Evolutionary conservation across 208 protist species (phyloP), one percentile per base, ranked within the genome.

Genomic region (Leishmania amazonensis): DNA sequence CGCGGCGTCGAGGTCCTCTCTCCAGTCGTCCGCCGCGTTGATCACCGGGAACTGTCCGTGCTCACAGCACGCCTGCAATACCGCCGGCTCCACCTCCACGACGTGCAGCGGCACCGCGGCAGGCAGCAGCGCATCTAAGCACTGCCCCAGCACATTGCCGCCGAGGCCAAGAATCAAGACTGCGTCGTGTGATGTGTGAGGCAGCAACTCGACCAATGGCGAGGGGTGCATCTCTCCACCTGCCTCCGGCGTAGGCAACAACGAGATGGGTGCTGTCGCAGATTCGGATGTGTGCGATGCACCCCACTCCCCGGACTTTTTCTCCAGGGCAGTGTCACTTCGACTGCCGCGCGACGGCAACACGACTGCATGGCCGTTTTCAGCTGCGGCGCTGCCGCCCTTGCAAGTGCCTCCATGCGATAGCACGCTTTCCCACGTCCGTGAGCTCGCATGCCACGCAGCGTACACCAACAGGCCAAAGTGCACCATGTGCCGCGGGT

Each of bases 141-240:
- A 97, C 67, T 83, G 84, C n/a, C 91, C 94, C 81, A 97, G 78
- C 24, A 94, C 94, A 78, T 97, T 97, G 24, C 91, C 94, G 19
- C 94, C 94, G 2, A 97, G 86, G 0, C 94, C 94, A 21, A 97
- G 81, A 47, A 97, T 76, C 35, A 97, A 85, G n/a, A 97, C 88
- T 0, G 85, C 84, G 42, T 88, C 85, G 17, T 84, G 75, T 0
- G 72, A 76, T 3, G 74, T 53, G 58, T 47, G 40, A 1, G 89
- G 89, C n/a, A 92, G 35, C 2, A 87, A 40, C 35, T 47, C 47
- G 9, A 58, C 13, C 21, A 81, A 28, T 6, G 35, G 54, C 45
- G 19, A 31, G 19, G 13, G 2, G 73, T 45, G 15, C 21, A n/a
- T 21, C 42, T 58, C 73, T 76, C 31, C 13, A 31, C 49, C 73